Evolutionary conservation across 2,329 filamentous ascomycete species (phyloP).

Genomic region (Alternaria sp.): DNA sequence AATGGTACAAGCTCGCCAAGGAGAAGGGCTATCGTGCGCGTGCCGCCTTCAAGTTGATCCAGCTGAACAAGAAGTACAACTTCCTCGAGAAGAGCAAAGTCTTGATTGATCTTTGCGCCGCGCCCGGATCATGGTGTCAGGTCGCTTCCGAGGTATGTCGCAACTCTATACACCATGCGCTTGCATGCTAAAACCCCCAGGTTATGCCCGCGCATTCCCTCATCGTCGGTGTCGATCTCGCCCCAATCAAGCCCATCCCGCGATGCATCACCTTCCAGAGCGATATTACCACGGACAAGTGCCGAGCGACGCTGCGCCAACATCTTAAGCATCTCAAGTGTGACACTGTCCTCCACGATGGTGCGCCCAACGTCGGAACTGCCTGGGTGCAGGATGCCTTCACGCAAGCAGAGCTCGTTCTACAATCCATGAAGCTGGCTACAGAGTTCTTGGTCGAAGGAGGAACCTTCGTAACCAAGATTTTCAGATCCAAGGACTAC

Average conservation of each 20-base stretch:
- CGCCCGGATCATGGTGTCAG: slow-evolving; percentile 69
- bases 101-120: slow-evolving; percentile 94
- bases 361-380: slow-evolving; percentile 96
- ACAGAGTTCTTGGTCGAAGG: slow-evolving; percentile 82
- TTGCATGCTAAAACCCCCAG: slow-evolving; percentile 14
- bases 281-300: slow-evolving; percentile 98
- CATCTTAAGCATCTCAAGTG: slow-evolving; percentile 97
- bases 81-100: slow-evolving; percentile 98
- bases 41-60: slow-evolving; percentile 97
- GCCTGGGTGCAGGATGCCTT: slow-evolving; percentile 99
- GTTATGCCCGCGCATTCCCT: slow-evolving; percentile 89
- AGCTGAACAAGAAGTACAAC: slow-evolving; percentile 98
- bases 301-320: slow-evolving; percentile 83
- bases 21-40: slow-evolving; percentile 96
- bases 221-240: slow-evolving; percentile 92
- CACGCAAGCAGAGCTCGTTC: slow-evolving; percentile 90
- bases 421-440: slow-evolving; percentile 90
- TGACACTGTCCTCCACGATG: slow-evolving; percentile 94
- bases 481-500: slow-evolving; percentile 97
- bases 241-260: slow-evolving; percentile 95
- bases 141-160: slow-evolving; percentile 79
- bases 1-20: slow-evolving; percentile 98
- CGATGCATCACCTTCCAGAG: slow-evolving; percentile 94
- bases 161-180: background rate
- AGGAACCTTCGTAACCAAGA: slow-evolving; percentile 95